Conservation (phyloP, 495 filamentous ascomycete genomes). For the Staphylotrichum longicolle region DNA sequence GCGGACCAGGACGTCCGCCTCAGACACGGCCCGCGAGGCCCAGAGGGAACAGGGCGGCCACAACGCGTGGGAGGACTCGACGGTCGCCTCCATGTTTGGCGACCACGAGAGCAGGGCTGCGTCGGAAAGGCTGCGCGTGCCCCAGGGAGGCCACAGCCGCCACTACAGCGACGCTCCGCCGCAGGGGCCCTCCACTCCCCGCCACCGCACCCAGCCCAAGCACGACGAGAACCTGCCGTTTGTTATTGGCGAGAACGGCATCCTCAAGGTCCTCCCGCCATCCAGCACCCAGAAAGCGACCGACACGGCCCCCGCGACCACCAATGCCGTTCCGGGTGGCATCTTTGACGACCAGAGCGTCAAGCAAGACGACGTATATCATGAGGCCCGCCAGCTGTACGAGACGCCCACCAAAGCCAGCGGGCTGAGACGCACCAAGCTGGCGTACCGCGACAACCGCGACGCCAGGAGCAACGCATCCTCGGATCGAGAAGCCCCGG, state of each 20-base stretch:
- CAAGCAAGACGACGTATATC: conserved; percentile 27
- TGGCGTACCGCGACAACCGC: conserved; percentile 32
- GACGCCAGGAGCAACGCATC: conserved; percentile 27
- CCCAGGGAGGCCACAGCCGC: conserved; percentile 28
- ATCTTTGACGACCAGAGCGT: conserved; percentile 25
- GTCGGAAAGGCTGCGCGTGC: conserved; percentile 31
- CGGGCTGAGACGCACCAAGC: conserved; percentile 26
- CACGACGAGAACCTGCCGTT: conserved; percentile 35
- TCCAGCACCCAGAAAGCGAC: conserved; percentile 15
- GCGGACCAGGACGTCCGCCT: conserved; percentile 31
- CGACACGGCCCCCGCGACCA: conserved; percentile 15
- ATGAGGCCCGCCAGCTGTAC: conserved; percentile 26
- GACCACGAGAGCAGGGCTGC: conserved; percentile 32
- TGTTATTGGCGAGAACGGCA: conserved; percentile 34
- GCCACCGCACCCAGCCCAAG: conserved; percentile 14
- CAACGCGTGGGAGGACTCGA: conserved; percentile 42
- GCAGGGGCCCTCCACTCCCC: conserved; percentile 10
- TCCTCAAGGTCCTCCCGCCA: conserved; percentile 32
- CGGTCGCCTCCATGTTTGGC: conserved; percentile 39
- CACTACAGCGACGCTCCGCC: conserved; percentile 28
- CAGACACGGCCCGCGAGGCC: conserved; percentile 29
- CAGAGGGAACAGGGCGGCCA: conserved; percentile 12
- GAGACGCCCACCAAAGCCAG: conserved; percentile 32
- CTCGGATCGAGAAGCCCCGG: conserved; percentile 18
- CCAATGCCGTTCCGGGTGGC: conserved; percentile 15